Evolutionary conservation across 75 land plant genomes (phyloP).

Genomic region (Pinus tabuliformis): DNA sequence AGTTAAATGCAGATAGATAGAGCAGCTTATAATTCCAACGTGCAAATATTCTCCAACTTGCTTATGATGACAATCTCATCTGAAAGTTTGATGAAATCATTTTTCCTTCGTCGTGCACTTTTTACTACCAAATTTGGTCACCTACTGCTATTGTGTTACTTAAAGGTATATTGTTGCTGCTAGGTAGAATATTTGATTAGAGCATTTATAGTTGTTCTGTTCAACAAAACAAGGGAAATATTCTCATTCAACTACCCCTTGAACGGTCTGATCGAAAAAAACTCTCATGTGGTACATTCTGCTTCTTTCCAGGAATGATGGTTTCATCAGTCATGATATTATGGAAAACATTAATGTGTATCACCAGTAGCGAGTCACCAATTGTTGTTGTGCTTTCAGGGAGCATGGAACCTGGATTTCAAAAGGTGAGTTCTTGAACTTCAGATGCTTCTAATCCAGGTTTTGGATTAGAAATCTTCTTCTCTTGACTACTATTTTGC

Average conservation of each 20-base stretch:
- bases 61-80: no score
- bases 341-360: conserved; percentile 2
- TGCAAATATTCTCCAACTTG: no score
- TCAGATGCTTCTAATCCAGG: no score
- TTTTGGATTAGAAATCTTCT: no score
- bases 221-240: neutral
- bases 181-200: neutral
- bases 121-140: neutral
- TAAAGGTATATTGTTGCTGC: neutral
- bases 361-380: neutral
- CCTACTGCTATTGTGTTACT: neutral
- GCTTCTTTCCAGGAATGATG: neutral
- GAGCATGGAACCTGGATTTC: neutral
- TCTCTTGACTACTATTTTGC: no score
- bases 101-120: neutral
- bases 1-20: neutral
- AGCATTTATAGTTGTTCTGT: neutral
- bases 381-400: conserved; percentile 1
- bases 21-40: neutral
- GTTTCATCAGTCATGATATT: neutral
- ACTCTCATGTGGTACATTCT: neutral
- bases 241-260: neutral
- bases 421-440: neutral
- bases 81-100: neutral
- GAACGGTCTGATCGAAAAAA: neutral